Evolutionary conservation across 2,329 filamentous ascomycete species (phyloP).

Genomic region (Fusarium praegraminearum): DNA sequence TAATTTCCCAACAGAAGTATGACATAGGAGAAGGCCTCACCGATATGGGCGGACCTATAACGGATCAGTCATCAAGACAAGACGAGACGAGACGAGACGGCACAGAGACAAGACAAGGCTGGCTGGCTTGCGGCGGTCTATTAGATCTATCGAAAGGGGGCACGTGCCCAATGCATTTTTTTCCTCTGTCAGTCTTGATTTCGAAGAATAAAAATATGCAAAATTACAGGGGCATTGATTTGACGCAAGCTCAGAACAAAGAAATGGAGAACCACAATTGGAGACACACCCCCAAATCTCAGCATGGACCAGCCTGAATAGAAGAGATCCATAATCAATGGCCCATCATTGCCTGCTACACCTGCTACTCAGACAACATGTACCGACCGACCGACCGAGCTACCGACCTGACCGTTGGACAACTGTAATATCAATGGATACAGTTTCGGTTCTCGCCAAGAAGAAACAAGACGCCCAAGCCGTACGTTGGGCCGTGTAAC

Average conservation of each 20-base stretch:
- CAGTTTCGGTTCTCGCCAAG: slow-evolving; percentile 30
- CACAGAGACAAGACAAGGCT: slow-evolving; percentile 7
- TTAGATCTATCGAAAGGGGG: slow-evolving; percentile 28
- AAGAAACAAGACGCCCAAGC: slow-evolving; percentile 36
- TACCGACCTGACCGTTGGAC: slow-evolving; percentile 1
- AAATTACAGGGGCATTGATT: slow-evolving; percentile 24
- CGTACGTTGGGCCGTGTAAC: slow-evolving; percentile 39
- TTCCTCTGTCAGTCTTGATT: background rate
- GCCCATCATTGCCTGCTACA: background rate
- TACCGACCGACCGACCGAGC: slow-evolving; percentile 29
- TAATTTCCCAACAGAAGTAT: slow-evolving; percentile 49
- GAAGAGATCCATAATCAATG: slow-evolving; percentile 1
- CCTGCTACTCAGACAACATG: slow-evolving; percentile 28
- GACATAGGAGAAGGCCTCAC: slow-evolving; percentile 42
- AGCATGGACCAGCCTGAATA: slow-evolving; percentile 9
- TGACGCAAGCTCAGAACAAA: slow-evolving; percentile 9
- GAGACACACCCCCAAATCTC: slow-evolving; percentile 20
- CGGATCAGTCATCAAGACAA: slow-evolving; percentile 1
- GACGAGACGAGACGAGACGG: background rate
- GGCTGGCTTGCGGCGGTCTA: background rate
- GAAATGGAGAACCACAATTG: slow-evolving; percentile 9
- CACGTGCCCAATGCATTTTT: slow-evolving; percentile 25
- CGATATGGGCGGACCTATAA: background rate
- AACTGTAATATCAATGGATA: slow-evolving; percentile 18
- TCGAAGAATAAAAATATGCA: slow-evolving; percentile 18